A percentile compares a stretch with the other conserved stretches of the same genome.
Evolutionary conservation across 2,329 filamentous ascomycete species (phyloP).

Genomic region (Curvularia verruculosa): DNA sequence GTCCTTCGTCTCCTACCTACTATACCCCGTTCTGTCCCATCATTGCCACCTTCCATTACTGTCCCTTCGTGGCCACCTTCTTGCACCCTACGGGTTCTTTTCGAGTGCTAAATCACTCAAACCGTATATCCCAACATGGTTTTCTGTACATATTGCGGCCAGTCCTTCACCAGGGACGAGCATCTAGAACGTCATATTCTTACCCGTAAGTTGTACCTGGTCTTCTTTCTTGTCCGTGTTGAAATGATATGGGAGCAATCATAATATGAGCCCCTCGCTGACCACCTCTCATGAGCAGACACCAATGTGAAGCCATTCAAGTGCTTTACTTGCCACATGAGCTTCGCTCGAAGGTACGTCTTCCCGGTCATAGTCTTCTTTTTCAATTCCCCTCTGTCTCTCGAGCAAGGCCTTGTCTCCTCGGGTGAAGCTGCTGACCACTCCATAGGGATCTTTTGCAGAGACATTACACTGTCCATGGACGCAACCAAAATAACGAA

Average conservation of each 20-base stretch:
- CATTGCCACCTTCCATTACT: neutral
- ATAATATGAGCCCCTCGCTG: slow-evolving; percentile 5
- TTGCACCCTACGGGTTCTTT: slow-evolving; percentile 2
- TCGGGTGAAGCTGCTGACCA: slow-evolving; percentile 8
- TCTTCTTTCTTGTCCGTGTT: neutral
- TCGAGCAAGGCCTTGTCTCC: slow-evolving; percentile 13
- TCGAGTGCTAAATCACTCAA: slow-evolving; percentile 2
- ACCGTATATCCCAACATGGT: slow-evolving; percentile 51
- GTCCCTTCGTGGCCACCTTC: slow-evolving; percentile 1
- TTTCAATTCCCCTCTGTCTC: slow-evolving; percentile 9
- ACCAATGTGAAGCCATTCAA: slow-evolving; percentile 63
- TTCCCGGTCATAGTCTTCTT: neutral
- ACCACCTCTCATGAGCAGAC: slow-evolving; percentile 41
- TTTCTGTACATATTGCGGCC: slow-evolving; percentile 61
- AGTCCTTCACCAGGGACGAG: slow-evolving; percentile 60
- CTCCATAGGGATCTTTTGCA: slow-evolving; percentile 56
- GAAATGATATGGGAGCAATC: slow-evolving; percentile 1
- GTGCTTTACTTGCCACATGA: slow-evolving; percentile 62
- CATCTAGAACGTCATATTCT: slow-evolving; percentile 60
- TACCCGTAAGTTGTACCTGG: slow-evolving; percentile 51
- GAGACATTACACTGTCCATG: slow-evolving; percentile 60
- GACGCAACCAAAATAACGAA: slow-evolving; percentile 57
- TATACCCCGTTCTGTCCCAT: slow-evolving; percentile 3
- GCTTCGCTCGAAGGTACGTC: slow-evolving; percentile 58
- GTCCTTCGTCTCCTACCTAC: slow-evolving; percentile 16